Evolutionary conservation across 768 basidiomycete species (phyloP).

Genomic region (Chalciporus pseudorubinellus): DNA sequence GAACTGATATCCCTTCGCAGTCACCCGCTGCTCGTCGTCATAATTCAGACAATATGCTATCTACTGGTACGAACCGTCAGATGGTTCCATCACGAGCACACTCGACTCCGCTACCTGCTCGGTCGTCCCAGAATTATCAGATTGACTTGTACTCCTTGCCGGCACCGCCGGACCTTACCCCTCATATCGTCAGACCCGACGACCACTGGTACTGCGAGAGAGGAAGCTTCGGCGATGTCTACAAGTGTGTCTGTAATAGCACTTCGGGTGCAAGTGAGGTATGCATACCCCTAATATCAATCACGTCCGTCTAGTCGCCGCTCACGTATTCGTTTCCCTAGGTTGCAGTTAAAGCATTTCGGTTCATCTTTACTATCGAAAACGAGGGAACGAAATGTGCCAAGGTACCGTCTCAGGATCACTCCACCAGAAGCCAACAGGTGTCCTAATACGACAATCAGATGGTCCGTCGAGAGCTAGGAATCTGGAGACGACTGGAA

Average conservation of each 20-base stretch:
- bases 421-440: neutral
- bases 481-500: neutral
- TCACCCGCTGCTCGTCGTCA: too few relatives aligned
- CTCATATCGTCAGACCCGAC: neutral
- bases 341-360: neutral
- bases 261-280: neutral
- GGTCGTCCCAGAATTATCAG: too few relatives aligned
- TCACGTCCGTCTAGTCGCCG: neutral
- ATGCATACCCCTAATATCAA: neutral
- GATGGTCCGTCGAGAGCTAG: neutral
- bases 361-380: neutral
- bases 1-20: too few relatives aligned
- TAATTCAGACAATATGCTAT: too few relatives aligned
- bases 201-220: neutral
- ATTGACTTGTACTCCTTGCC: neutral
- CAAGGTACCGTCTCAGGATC: neutral
- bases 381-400: too few relatives aligned
- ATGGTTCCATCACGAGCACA: too few relatives aligned
- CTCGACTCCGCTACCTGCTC: neutral
- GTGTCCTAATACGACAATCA: neutral
- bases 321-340: neutral
- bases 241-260: neutral
- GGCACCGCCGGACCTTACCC: slow-evolving; percentile 7
- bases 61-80: too few relatives aligned
- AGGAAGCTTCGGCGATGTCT: slow-evolving; percentile 6